Conservation (phyloP, 1,284 basidiomycete species). For the Austroboletus niveus region DNA sequence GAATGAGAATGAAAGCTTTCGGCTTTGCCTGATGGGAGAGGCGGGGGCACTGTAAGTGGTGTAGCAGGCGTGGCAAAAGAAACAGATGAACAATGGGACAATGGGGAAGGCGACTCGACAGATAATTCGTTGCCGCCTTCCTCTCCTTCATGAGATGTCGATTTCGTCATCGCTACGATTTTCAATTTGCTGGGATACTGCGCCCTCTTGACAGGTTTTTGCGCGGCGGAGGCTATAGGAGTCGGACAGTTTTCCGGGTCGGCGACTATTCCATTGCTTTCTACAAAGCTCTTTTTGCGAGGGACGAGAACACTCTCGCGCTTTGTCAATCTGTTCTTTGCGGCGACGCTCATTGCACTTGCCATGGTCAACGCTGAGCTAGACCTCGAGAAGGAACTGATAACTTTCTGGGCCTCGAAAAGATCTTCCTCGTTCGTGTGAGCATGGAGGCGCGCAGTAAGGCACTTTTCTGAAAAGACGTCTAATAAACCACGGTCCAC, state of each 20-base stretch:
- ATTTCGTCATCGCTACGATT: conserved; percentile 35
- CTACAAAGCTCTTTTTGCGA: conserved; percentile 47
- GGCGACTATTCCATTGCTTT: conserved; percentile 18
- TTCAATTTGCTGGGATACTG: conserved; percentile 47
- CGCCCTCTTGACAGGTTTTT: conserved; percentile 28
- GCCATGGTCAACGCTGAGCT: conserved; percentile 54
- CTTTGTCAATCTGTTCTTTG: conserved; percentile 56
- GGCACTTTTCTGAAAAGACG: conserved; percentile 62
- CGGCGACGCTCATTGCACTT: conserved; percentile 47
- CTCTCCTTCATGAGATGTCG: conserved; percentile 23
- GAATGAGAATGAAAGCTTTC: conserved; percentile 27
- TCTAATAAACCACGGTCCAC: conserved; percentile 69
- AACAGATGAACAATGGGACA: conserved; percentile 48
- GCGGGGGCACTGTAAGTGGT: conserved; percentile 28
- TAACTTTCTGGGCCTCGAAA: conserved; percentile 52
- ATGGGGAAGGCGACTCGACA: conserved; percentile 43
- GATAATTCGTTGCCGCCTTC: conserved; percentile 17
- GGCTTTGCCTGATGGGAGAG: conserved; percentile 23
- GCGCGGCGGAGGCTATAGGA: background rate
- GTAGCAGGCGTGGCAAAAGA: conserved; percentile 41
- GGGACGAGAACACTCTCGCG: conserved; percentile 68
- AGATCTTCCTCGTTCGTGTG: conserved; percentile 60
- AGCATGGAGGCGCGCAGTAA: conserved; percentile 60
- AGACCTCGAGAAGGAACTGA: conserved; percentile 43
- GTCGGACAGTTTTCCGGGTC: conserved; percentile 23